These are phyloP conservation scores for Stipa capillata DNA, from an alignment of 176 grass and related monocot genomes.

Conservation along the genomic window DNA sequence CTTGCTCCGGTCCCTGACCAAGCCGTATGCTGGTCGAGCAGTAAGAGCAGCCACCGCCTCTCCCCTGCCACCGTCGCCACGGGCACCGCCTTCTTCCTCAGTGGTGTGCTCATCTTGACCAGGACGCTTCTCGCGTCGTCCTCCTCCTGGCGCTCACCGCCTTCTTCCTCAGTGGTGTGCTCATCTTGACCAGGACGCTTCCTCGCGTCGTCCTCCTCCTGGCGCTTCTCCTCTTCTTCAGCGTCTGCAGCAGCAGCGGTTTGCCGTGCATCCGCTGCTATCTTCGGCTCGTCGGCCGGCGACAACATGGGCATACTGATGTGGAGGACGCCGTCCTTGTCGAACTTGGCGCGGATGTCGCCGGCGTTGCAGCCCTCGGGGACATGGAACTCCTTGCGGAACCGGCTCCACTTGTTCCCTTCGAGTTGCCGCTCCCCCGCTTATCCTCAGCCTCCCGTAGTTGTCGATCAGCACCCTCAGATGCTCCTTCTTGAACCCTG, in stretches of 20 bases:
- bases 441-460: not conserved
- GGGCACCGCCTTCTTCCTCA: not conserved
- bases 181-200: not conserved
- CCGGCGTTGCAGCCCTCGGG: conserved; percentile 17
- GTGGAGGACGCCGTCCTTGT: conserved; percentile 22
- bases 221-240: not conserved
- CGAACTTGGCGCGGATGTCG: conserved; percentile 14
- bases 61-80: not conserved
- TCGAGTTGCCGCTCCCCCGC: conserved; percentile 16
- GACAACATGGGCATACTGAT: conserved; percentile 27
- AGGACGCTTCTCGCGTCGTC: not conserved
- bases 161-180: not conserved
- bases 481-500: conserved; percentile 45
- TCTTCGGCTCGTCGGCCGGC: too few relatives aligned
- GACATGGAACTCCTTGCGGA: conserved; percentile 25
- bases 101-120: not conserved
- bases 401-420: conserved; percentile 23
- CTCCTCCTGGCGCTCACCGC: not conserved
- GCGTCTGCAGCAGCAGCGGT: not conserved
- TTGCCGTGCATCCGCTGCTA: too few relatives aligned
- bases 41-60: not conserved
- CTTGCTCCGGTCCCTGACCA: not conserved
- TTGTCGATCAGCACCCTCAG: conserved; percentile 28
- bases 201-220: not conserved
- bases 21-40: not conserved